Evolutionary conservation across 352 stramenopile species (phyloP), one percentile per base, ranked within the genome.

Genomic region (Globisporangium sylvaticum): DNA sequence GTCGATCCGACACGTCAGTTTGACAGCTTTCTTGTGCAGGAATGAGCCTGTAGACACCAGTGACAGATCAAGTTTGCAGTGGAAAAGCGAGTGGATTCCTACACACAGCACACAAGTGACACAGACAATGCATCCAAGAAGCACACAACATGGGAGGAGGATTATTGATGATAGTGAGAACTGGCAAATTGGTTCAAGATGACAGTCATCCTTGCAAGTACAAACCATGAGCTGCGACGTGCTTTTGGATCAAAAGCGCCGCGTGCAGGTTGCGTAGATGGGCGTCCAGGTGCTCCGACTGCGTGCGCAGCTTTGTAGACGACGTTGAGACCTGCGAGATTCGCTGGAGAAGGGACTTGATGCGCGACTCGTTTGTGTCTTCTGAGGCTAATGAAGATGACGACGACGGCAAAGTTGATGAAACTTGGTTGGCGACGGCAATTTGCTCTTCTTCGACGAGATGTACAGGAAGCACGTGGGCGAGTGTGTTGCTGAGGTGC

Each of bases 241-340:
- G 56, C 15, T 64, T 72, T 9, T 83, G 69, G 15, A 90, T 66
- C 57, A 83, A 66, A 14, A 89, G 72, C 18, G 74, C 78, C 8
- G 83, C 74, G 62, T 89, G 67, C 10, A 88, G 56, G 1, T 62
- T 71, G 31, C 71, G 70, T 2, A 92, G 67, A 14, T 84, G 68
- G 14, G 48, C 12, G 29, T 86, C 78, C 39, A 84, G 66, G 32
- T 74, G 64, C 42, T 73, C 64, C 20, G 81, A 90, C 22, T 76
- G 68, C 2, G 62, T 24, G 5, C 64, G 64, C n/a, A 83, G 61
- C 22, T 25, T 53, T 20, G 58, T 63, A 22, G 77, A 80, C 32
- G 79, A 58, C 7, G 56, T 62, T 27, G 79, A 83, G 31, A 81
- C 61, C 10, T 79, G 64, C 8, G 73, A 65, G 37, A 87, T 87